Conservation (phyloP, 139 green algal species). For the Micromonas commoda region DNA sequence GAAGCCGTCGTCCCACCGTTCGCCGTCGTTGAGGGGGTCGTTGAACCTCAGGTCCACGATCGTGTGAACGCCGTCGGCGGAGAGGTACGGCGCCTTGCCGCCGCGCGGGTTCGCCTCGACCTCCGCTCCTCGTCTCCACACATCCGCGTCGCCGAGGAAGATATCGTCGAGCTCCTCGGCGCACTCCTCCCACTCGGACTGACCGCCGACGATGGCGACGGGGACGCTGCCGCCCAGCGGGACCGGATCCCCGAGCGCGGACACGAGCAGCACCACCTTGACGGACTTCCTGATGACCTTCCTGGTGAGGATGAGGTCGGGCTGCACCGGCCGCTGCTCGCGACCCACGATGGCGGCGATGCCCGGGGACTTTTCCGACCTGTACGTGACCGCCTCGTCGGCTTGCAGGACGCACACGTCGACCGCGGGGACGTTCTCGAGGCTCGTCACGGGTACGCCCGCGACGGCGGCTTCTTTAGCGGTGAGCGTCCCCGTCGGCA, state of each 20-base stretch:
- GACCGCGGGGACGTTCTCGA: not conserved
- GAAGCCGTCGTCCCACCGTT: not conserved
- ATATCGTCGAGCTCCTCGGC: conserved; percentile 35
- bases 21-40: not conserved
- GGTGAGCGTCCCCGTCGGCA: not conserved
- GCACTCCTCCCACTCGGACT: conserved; percentile 26
- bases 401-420: conserved; percentile 5
- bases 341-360: not conserved
- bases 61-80: not conserved
- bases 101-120: conserved; percentile 2
- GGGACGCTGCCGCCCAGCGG: conserved; percentile 18
- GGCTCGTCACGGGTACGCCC: not conserved
- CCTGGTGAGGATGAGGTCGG: not conserved
- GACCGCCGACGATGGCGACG: not conserved
- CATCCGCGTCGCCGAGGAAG: conserved; percentile 30
- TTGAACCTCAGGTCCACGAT: conserved; percentile 24
- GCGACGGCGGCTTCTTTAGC: conserved; percentile 14
- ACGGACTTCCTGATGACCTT: not conserved
- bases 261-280: conserved; percentile 6
- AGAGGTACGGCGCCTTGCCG: conserved; percentile 21
- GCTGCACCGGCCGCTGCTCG: conserved; percentile 12
- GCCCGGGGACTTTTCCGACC: too few species aligned
- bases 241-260: not conserved
- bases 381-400: too few species aligned
- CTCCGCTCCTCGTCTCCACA: conserved; percentile 18